Conservation (phyloP, 2,329 filamentous ascomycete genomes). For the Verticillium tricorpus region DNA sequence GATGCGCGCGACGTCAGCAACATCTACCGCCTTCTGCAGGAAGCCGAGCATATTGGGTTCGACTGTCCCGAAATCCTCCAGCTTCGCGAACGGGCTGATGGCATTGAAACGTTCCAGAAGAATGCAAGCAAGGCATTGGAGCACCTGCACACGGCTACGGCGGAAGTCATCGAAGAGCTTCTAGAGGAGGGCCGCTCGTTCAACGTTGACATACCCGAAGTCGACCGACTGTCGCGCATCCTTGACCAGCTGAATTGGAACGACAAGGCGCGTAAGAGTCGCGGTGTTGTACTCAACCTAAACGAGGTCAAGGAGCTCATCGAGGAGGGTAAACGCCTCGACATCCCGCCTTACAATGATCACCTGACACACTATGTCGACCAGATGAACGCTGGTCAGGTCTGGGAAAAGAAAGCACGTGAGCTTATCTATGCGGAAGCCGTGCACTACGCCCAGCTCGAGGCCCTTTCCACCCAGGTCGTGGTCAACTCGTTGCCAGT, state of each 20-base stretch:
- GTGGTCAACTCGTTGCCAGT: constrained; percentile 68
- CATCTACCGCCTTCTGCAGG: constrained; percentile 76
- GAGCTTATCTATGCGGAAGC: constrained; percentile 89
- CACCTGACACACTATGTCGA: constrained; percentile 73
- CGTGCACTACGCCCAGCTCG: constrained; percentile 90
- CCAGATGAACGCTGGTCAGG: constrained; percentile 69
- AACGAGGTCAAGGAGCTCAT: constrained; percentile 77
- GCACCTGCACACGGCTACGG: constrained; percentile 57
- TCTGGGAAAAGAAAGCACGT: constrained; percentile 90
- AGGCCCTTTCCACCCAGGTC: constrained; percentile 84
- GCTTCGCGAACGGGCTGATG: constrained; percentile 77
- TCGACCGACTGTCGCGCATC: constrained; percentile 74
- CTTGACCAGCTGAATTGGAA: constrained; percentile 88
- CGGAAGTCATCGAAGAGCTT: constrained; percentile 79
- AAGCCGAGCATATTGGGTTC: constrained; percentile 85
- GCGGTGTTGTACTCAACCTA: constrained; percentile 64
- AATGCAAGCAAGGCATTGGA: constrained; percentile 68
- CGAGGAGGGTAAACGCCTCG: constrained; percentile 69
- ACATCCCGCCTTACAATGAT: constrained; percentile 75
- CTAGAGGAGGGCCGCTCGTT: constrained; percentile 86
- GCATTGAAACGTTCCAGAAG: constrained; percentile 79
- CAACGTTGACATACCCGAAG: constrained; percentile 86
- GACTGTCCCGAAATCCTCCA: constrained; percentile 87
- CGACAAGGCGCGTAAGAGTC: constrained; percentile 64
- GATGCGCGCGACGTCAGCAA: constrained; percentile 87